phyloP scores from a whole-genome alignment of 306 rosid genomes.

The Coriaria nepalensis region DNA sequence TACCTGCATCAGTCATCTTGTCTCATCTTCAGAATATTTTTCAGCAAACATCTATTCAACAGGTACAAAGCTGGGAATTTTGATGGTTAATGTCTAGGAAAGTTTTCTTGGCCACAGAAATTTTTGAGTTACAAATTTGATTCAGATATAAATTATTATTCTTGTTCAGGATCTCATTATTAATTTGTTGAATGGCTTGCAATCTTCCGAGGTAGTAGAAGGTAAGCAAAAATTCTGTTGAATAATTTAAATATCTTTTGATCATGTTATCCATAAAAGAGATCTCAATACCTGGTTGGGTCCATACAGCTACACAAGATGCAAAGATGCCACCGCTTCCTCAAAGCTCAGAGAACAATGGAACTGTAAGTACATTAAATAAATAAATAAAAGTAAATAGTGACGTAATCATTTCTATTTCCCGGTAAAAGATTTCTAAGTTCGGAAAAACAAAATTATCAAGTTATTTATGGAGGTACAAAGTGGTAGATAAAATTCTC shows the following conservation, averaged over 20 bases:
- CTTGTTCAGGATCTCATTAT: slow-evolving; percentile 66
- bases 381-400: not conserved
- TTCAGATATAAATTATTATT: slow-evolving; percentile 17
- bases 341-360: slow-evolving; percentile 71
- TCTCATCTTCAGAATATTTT: slow-evolving; percentile 87
- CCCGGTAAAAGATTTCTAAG: not conserved
- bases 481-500: no score
- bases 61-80: slow-evolving; percentile 39
- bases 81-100: slow-evolving; percentile 11
- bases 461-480: no score
- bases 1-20: slow-evolving; percentile 55
- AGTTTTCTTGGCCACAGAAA: slow-evolving; percentile 7
- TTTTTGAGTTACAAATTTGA: slow-evolving; percentile 6
- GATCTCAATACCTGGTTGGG: slow-evolving; percentile 1
- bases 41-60: slow-evolving; percentile 88
- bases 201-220: slow-evolving; percentile 52
- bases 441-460: not conserved
- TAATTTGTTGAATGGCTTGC: slow-evolving; percentile 65
- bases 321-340: slow-evolving; percentile 85
- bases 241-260: not conserved
- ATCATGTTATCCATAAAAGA: not conserved
- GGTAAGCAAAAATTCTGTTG: slow-evolving; percentile 39
- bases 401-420: slow-evolving; percentile 5
- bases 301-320: slow-evolving; percentile 59
- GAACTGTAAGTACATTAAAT: slow-evolving; percentile 46